Evolutionary conservation across 2,329 filamentous ascomycete species (phyloP), one percentile per base, ranked within the genome.

Genomic region (Xylariomycetidae sp.): DNA sequence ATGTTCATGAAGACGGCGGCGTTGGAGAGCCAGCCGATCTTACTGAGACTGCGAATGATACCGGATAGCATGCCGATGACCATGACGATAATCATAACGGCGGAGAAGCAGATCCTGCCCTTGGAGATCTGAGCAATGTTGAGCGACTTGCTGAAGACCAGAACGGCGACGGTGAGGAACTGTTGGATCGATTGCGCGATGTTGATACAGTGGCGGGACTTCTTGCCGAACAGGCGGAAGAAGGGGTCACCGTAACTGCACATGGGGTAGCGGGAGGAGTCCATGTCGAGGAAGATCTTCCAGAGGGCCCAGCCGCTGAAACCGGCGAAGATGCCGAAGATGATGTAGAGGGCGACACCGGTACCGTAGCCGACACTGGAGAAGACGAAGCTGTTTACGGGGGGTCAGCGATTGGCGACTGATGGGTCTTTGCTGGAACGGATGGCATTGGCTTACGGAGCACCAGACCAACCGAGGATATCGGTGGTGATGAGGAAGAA

Each of bases 21-120:
- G 40, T 75, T 77, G 11, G 74, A 72, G 1, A 79, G 51, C 66
- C 69, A 77, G 4, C 70, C 68, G 32, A 73, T 71, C 8, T 61
- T 56, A 45, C 72, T 65, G 20, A 80, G 58, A 0, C 72, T 77
- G 6, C 75, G 63, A 28, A 80, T 69, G 44, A 77, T 74, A 3
- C 70, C 70, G 4, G 77, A 41, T 8, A 74, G 17, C 37, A 76
- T 71, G 12, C 75, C 74, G 6, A 59, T 60, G 9, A 67, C 45
- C 31, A 65, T 63, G 44, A 70, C 74, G 12, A 77, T 57, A 14
- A 75, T 46, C 10, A 66, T 63, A 44, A 71, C 75, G 7, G 69
- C 63, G 25, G 67, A 61, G 50, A 70, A 78, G 57, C 73, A 78
- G 9, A 77, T 51, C 1, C 55, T 57, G 32, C 62, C 63, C 43